Conservation (phyloP, 768 basidiomycete species). For the Trametes elegans region DNA sequence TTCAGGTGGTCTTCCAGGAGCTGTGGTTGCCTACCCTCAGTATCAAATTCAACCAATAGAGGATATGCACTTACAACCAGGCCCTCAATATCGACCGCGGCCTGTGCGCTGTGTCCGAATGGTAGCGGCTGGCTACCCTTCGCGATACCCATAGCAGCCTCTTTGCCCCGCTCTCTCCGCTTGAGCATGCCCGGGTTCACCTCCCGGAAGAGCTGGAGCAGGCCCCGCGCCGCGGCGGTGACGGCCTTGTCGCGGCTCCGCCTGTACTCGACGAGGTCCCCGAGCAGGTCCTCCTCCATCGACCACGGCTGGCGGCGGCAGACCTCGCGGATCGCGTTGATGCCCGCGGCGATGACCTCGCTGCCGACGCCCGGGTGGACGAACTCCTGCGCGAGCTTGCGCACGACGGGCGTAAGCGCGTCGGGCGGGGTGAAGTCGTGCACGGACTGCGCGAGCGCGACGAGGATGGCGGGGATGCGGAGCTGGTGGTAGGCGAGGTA, state of each 20-base stretch:
- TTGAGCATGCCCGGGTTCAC: conserved; percentile 94
- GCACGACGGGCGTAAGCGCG: conserved; percentile 81
- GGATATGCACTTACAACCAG: conserved; percentile 57
- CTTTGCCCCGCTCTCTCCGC: conserved; percentile 88
- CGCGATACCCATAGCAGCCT: conserved; percentile 76
- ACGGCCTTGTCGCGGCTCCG: conserved; percentile 96
- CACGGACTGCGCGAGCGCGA: conserved; percentile 89
- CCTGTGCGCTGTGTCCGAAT: conserved; percentile 76
- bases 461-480: conserved; percentile 89
- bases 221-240: conserved; percentile 80
- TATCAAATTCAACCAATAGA: not conserved
- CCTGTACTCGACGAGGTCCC: conserved; percentile 90
- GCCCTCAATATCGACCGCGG: conserved; percentile 86
- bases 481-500: conserved; percentile 93
- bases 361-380: conserved; percentile 96
- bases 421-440: conserved; percentile 96
- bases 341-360: conserved; percentile 94
- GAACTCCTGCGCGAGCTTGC: conserved; percentile 93
- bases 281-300: conserved; percentile 92
- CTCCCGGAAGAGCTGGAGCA: conserved; percentile 91
- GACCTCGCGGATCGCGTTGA: conserved; percentile 95
- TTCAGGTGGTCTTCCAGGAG: conserved; percentile 86
- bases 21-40: conserved; percentile 37
- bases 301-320: conserved; percentile 93
- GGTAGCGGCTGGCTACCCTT: conserved; percentile 65